phyloP scores from a whole-genome alignment of 495 filamentous ascomycete genomes.

The Annulohypoxylon moriforme region DNA sequence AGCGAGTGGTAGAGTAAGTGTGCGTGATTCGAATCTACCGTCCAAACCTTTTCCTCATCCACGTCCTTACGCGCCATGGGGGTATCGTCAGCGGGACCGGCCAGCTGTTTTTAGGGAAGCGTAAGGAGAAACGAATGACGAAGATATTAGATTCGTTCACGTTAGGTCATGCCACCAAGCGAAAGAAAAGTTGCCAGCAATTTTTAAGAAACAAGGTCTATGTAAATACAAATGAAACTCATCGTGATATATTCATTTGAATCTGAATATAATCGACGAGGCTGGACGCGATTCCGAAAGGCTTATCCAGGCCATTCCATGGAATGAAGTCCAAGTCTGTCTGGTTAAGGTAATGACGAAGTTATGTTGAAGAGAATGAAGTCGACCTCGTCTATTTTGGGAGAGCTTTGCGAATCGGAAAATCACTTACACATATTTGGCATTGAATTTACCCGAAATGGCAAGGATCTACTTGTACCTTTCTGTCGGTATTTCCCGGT shows the following conservation, averaged over 20 bases:
- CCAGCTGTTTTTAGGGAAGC: slow-evolving; percentile 20
- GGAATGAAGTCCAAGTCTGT: slow-evolving; percentile 44
- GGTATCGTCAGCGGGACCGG: slow-evolving; percentile 27
- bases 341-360: slow-evolving; percentile 14
- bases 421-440: slow-evolving; percentile 11
- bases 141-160: slow-evolving; percentile 1
- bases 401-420: neutral
- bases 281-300: slow-evolving; percentile 37
- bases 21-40: slow-evolving; percentile 25
- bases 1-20: slow-evolving; percentile 43
- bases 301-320: slow-evolving; percentile 41
- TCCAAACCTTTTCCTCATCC: slow-evolving; percentile 24
- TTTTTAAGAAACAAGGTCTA: slow-evolving; percentile 27
- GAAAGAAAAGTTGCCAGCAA: slow-evolving; percentile 18
- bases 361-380: slow-evolving; percentile 25
- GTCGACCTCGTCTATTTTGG: slow-evolving; percentile 20
- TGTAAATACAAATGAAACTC: slow-evolving; percentile 15
- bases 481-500: slow-evolving; percentile 4
- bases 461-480: slow-evolving; percentile 12
- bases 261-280: slow-evolving; percentile 36
- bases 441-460: slow-evolving; percentile 3
- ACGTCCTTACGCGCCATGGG: slow-evolving; percentile 41
- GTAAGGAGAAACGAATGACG: slow-evolving; percentile 8
- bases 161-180: slow-evolving; percentile 12
- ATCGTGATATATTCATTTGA: slow-evolving; percentile 25